Base-by-base conservation (phyloP, 495 filamentous ascomycete genomes). In the Neurospora sublineolata region DNA sequence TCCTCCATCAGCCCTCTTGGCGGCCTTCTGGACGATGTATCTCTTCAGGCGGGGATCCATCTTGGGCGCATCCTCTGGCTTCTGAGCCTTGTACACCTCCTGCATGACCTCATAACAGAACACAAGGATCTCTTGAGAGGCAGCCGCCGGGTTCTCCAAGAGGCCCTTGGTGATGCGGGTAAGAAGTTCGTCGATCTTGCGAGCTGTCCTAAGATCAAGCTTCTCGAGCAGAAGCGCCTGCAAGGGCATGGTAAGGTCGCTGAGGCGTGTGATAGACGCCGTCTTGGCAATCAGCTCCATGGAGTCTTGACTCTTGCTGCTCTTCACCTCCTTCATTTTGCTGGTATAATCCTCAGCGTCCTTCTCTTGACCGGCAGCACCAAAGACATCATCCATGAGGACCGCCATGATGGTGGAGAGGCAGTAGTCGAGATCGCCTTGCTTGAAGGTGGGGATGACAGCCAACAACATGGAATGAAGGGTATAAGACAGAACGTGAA, bases 301-400 rank as follows among this genome's bases (percentile, higher is more conserved):
- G 4, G 96, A 97, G 75, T 98, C 95, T 75, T 91, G 96, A 77
- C 94, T 97, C 83, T 97, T 98, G 84, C 91, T 97, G 77, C 91
- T 94, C 83, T 97, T 97, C 23, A 98, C 91, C 82, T 99, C 95
- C 81, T 93, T 96, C 92, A 97, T 97, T 76, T 93, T 90, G 80
- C 92, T 97, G 71, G 91, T 88, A 77, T 99, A 99, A 58, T 94
- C 95, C 74, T 94, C 94, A 0, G 94, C 94, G 75, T 99, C 95
- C 78, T 99, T 99, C 76, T 99, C 95, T 82, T 95, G 90, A 16
- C 95, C 95, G n/a, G 90, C 89, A n/a, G 87, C 89, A 20, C 95
- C 95, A 78, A 99, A 99, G 14, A 94, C 96, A 78, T 98, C 96
- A 75, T 99, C 95, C 92, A 98, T 96, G 69, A 97, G 90, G 52